Conservation (phyloP, 2,329 filamentous ascomycete genomes). For the Dactylellina parvicollis region DNA sequence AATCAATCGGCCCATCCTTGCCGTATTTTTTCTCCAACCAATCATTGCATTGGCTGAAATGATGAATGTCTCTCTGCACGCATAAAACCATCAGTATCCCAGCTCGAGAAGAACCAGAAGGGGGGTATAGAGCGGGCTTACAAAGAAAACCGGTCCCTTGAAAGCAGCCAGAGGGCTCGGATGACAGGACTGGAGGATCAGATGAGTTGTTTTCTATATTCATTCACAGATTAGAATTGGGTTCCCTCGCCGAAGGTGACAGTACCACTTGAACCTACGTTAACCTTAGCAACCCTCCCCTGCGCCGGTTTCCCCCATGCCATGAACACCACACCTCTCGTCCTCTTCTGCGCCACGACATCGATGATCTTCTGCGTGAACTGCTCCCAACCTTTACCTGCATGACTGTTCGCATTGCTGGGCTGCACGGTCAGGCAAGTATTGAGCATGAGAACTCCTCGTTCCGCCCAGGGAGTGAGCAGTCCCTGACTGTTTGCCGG, state of each 20-base stretch:
- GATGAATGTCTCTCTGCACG: slow-evolving; percentile 74
- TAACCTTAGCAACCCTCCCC: slow-evolving; percentile 78
- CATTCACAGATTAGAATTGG: neutral
- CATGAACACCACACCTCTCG: slow-evolving; percentile 87
- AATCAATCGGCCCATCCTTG: slow-evolving; percentile 81
- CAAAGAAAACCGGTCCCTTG: slow-evolving; percentile 71
- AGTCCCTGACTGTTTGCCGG: slow-evolving; percentile 83
- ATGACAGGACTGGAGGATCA: slow-evolving; percentile 86
- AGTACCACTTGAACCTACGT: slow-evolving; percentile 60
- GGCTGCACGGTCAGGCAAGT: slow-evolving; percentile 93
- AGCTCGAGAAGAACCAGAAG: neutral
- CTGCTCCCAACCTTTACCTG: slow-evolving; percentile 87
- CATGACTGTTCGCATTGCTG: slow-evolving; percentile 85
- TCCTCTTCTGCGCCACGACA: slow-evolving; percentile 78
- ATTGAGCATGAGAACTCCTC: slow-evolving; percentile 91
- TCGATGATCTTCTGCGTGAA: slow-evolving; percentile 95
- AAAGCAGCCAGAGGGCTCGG: slow-evolving; percentile 90
- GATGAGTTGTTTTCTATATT: slow-evolving; percentile 70
- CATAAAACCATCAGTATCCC: neutral
- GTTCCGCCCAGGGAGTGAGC: slow-evolving; percentile 91
- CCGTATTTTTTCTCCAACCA: slow-evolving; percentile 86
- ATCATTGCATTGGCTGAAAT: slow-evolving; percentile 83
- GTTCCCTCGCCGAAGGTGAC: neutral
- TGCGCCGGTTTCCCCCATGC: slow-evolving; percentile 91
- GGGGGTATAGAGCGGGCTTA: slow-evolving; percentile 62